Conservation (phyloP, 331 rosid species). For the Prunus yedoensis region DNA sequence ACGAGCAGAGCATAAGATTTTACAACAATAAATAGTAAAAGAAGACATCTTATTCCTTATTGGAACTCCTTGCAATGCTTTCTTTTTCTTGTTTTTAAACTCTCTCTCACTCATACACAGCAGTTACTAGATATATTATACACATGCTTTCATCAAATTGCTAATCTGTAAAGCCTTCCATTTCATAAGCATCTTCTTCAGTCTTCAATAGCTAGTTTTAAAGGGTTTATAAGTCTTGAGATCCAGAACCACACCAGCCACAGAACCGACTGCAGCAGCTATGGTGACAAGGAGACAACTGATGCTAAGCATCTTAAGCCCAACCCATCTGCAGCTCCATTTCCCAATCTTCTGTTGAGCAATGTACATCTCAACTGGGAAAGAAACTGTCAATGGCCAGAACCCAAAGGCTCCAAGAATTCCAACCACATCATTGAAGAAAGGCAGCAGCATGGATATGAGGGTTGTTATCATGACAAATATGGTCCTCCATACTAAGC, state of each 20-base stretch:
- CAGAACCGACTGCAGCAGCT: conserved; percentile 69
- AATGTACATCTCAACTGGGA: conserved; percentile 73
- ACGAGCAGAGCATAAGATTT: background rate
- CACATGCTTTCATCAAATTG: background rate
- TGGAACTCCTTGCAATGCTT: background rate
- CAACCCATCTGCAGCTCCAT: conserved; percentile 59
- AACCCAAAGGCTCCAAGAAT: conserved; percentile 79
- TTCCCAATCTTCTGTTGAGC: conserved; percentile 52
- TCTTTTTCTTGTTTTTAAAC: background rate
- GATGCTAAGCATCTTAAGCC: conserved; percentile 51
- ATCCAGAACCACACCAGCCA: conserved; percentile 69
- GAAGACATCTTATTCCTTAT: conserved; percentile 2
- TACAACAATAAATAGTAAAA: background rate
- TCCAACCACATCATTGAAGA: conserved; percentile 83
- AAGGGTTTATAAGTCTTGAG: conserved; percentile 75
- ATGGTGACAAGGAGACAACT: conserved; percentile 50
- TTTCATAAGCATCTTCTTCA: background rate
- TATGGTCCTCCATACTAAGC: conserved; percentile 62
- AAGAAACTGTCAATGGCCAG: conserved; percentile 75
- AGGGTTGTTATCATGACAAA: conserved; percentile 61
- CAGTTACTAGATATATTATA: background rate
- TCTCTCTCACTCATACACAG: background rate
- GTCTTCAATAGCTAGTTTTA: conserved; percentile 58
- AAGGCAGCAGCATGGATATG: conserved; percentile 72
- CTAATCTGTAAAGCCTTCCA: background rate